Conservation (phyloP, 2,329 filamentous ascomycete genomes). For the Cordyceps cateniannulata region DNA sequence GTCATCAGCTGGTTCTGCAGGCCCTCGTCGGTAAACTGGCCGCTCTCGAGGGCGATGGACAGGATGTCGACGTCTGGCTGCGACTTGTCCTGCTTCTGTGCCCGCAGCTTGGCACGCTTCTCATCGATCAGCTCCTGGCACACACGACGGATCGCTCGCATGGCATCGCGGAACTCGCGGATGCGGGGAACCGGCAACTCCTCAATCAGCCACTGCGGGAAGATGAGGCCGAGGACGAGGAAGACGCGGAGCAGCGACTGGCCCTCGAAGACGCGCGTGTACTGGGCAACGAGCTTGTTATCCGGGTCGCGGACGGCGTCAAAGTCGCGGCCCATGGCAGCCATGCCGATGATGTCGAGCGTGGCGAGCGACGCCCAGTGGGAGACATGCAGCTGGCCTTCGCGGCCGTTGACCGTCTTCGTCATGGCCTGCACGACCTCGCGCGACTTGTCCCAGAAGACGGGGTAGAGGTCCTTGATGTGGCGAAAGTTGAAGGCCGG, state of each 20-base stretch:
- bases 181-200: slow-evolving; percentile 66
- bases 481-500: slow-evolving; percentile 84
- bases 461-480: slow-evolving; percentile 74
- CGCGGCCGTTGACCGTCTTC: slow-evolving; percentile 23
- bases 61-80: slow-evolving; percentile 65
- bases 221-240: slow-evolving; percentile 51
- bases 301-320: slow-evolving; percentile 54
- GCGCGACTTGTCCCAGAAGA: slow-evolving; percentile 73
- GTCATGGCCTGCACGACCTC: slow-evolving; percentile 62
- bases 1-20: slow-evolving; percentile 90
- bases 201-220: slow-evolving; percentile 56
- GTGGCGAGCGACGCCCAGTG: slow-evolving; percentile 62
- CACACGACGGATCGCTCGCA: slow-evolving; percentile 53
- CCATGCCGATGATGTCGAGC: slow-evolving; percentile 68
- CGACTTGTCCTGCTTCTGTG: slow-evolving; percentile 27
- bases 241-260: slow-evolving; percentile 42
- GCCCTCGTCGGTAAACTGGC: slow-evolving; percentile 69
- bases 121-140: slow-evolving; percentile 63
- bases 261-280: slow-evolving; percentile 46
- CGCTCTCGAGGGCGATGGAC: slow-evolving; percentile 70
- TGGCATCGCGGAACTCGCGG: slow-evolving; percentile 51
- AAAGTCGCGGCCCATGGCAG: slow-evolving; percentile 67
- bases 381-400: slow-evolving; percentile 48
- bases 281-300: slow-evolving; percentile 52
- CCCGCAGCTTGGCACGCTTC: slow-evolving; percentile 51